phyloP scores from a whole-genome alignment of 169 alveolate genomes.

The Cytauxzoon felis region DNA sequence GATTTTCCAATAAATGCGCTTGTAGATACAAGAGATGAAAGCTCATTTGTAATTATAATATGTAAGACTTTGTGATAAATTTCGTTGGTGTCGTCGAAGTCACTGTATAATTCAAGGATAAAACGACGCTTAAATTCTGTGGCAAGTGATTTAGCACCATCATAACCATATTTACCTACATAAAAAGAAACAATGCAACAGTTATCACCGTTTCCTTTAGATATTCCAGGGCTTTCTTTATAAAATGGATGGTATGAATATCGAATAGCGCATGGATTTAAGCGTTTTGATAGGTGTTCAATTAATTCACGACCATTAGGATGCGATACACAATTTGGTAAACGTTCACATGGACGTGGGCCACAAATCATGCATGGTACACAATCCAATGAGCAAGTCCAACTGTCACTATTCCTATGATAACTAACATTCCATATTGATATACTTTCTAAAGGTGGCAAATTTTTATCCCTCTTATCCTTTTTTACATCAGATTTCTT shows the following conservation, averaged over 20 bases:
- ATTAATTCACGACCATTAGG: constrained; percentile 40
- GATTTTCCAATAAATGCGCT: no score
- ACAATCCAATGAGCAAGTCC: constrained; percentile 54
- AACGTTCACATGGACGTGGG: constrained; percentile 20
- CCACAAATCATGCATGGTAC: constrained; percentile 43
- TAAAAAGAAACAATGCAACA: constrained; percentile 39
- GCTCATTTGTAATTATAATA: neutral
- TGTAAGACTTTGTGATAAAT: neutral
- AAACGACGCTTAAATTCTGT: constrained; percentile 1
- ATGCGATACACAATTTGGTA: constrained; percentile 15
- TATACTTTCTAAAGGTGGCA: no score
- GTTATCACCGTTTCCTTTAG: neutral
- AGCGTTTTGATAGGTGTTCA: constrained; percentile 31
- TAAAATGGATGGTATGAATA: constrained; percentile 33
- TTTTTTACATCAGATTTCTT: neutral
- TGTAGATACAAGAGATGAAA: neutral
- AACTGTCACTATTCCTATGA: constrained; percentile 41
- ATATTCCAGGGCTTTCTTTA: constrained; percentile 10
- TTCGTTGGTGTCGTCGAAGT: neutral
- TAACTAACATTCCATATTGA: constrained; percentile 44
- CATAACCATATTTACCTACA: constrained; percentile 41
- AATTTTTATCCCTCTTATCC: neutral
- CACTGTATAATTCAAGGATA: neutral
- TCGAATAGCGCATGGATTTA: constrained; percentile 36
- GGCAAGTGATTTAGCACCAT: constrained; percentile 57